Evolutionary conservation across 2,329 filamentous ascomycete species (phyloP), one percentile per base, ranked within the genome.

Genomic region (Trichoderma sp.): DNA sequence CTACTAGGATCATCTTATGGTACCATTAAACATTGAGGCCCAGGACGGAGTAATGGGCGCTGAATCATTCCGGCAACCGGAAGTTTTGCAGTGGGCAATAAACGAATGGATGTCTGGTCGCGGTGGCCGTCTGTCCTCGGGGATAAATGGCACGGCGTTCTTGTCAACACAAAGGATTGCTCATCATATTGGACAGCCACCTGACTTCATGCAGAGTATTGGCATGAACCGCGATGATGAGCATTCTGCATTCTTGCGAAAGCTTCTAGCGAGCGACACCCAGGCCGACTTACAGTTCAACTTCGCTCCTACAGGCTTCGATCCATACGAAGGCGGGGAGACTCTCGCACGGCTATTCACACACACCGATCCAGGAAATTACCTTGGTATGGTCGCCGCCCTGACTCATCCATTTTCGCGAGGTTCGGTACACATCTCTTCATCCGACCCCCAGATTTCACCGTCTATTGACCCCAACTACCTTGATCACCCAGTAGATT

Each of bases 11-110:
- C 83, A 84, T 45, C 57, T 57, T 81, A 80, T 82, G 80, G 74
- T 80, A 3, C 75, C 78, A 5, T 78, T 78, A 42, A 77, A 83
- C 35, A 83, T 81, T 25, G 82, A 84, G 63, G 80, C 84, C 34
- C 34, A 58, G 19, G 54, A 58, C 3, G 54, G 54, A 8, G 34
- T 58, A n/a, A 22, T 39, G 22, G 32, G 34, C 9, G 54, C 54
- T 12, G 42, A 34, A 25, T 25, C 27, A 29, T 64, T 53, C 22
- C 13, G 60, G 22, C 8, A 52, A 22, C 59, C 45, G 2, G 13
- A 52, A 25, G n/a, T 52, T 27, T 42, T 52, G n/a, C 25, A 63
- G 17, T 42, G 32, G 42, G 42, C 42, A 22, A 27, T 42, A 79
- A 83, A 66, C 74, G 80, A 10, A 73, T 27, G 72, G 5, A 73